Evolutionary conservation across 2,329 filamentous ascomycete genomes (phyloP).

Genomic region (Mariannaea elegans): DNA sequence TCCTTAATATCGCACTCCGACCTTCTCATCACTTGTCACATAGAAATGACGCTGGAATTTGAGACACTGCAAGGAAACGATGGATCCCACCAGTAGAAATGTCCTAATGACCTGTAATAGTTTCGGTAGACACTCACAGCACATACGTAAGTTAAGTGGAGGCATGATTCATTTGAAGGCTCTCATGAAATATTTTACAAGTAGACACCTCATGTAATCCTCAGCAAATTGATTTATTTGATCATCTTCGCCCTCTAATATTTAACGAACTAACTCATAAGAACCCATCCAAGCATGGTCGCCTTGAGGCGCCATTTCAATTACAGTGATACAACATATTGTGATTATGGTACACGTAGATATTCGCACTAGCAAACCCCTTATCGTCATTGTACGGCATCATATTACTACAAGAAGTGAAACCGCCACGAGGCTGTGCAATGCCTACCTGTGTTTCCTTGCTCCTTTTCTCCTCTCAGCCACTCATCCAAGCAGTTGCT

Average conservation of each 20-base stretch:
- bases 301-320: not conserved
- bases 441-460: not conserved
- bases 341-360: conserved; percentile 6
- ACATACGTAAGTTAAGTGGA: too few species aligned
- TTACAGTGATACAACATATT: conserved; percentile 1
- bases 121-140: too few species aligned
- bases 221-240: not conserved
- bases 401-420: conserved; percentile 2
- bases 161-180: too few species aligned
- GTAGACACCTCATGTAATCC: too few species aligned
- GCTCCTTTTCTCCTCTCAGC: conserved; percentile 52
- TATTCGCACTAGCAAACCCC: not conserved
- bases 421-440: not conserved
- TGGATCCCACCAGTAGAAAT: too few species aligned
- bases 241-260: not conserved
- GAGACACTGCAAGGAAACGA: too few species aligned
- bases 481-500: conserved; percentile 87
- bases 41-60: too few species aligned
- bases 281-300: not conserved
- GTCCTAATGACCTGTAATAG: too few species aligned
- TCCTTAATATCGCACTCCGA: too few species aligned
- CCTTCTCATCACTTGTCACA: too few species aligned
- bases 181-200: not conserved
- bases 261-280: not conserved
- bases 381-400: not conserved